phyloP scores from a whole-genome alignment of 169 alveolate genomes.

The Eimeria praecox region DNA sequence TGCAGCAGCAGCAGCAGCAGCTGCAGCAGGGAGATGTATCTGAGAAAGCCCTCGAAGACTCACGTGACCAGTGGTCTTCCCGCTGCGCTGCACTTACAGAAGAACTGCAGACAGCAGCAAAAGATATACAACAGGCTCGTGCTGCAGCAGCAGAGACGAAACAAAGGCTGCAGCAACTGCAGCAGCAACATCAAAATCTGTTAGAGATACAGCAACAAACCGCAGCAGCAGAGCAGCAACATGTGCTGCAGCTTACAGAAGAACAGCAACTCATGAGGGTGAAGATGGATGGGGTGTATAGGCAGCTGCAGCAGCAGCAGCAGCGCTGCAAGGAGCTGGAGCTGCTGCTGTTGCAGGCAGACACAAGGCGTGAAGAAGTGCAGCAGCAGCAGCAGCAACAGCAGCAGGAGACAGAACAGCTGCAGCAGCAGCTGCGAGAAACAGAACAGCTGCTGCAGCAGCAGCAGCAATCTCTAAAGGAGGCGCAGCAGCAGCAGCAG shows the following conservation, averaged over 20 bases:
- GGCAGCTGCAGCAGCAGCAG: slow-evolving; percentile 68
- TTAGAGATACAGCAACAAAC: slow-evolving; percentile 50
- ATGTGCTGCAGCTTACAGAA: slow-evolving; percentile 48
- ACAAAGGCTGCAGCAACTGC: slow-evolving; percentile 58
- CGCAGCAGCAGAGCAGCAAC: slow-evolving; percentile 62
- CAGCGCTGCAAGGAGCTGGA: slow-evolving; percentile 63
- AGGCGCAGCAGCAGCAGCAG: slow-evolving; percentile 69
- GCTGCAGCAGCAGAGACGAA: slow-evolving; percentile 60
- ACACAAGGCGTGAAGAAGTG: not conserved
- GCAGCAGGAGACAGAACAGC: slow-evolving; percentile 29
- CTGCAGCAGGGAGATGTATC: slow-evolving; percentile 27
- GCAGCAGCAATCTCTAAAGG: slow-evolving; percentile 11
- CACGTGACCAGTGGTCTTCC: not conserved
- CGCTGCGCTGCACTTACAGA: slow-evolving; percentile 48
- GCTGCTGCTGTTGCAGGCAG: slow-evolving; percentile 49
- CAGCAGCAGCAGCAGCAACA: slow-evolving; percentile 63
- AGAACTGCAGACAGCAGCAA: slow-evolving; percentile 70
- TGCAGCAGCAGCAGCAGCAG: slow-evolving; percentile 71
- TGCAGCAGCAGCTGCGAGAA: slow-evolving; percentile 62
- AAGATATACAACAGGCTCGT: slow-evolving; percentile 62
- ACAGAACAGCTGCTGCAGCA: slow-evolving; percentile 53
- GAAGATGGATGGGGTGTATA: slow-evolving; percentile 39
- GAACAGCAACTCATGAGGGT: slow-evolving; percentile 54
- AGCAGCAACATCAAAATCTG: slow-evolving; percentile 45
- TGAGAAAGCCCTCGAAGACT: slow-evolving; percentile 11